Percentiles rank a stretch among this genome's conserved stretches.
Evolutionary conservation across 1,139 yeast species (phyloP).

Genomic region (Suhomyces ambrosiae): DNA sequence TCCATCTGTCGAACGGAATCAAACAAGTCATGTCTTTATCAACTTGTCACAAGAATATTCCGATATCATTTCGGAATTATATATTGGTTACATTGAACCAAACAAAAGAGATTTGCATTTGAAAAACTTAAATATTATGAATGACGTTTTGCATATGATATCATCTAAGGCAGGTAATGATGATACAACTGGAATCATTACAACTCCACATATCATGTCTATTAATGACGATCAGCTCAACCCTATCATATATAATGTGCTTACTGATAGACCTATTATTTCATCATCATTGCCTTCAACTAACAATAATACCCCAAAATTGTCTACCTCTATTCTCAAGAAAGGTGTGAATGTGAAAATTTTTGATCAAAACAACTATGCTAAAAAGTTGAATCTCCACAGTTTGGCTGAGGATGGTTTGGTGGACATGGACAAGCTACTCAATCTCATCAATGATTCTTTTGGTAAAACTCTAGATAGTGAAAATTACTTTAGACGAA

Average conservation of each 20-base stretch:
- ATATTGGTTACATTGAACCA: conserved; percentile 53
- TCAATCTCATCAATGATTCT: conserved; percentile 71
- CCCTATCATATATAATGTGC: conserved; percentile 83
- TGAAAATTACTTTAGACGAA: conserved; percentile 63
- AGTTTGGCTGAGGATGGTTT: conserved; percentile 49
- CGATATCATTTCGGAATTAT: conserved; percentile 63
- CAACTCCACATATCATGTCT: conserved; percentile 48
- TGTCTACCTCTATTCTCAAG: conserved; percentile 78
- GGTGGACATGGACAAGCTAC: conserved; percentile 59
- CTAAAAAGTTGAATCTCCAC: conserved; percentile 40
- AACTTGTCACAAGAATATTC: conserved; percentile 82
- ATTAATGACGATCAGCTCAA: conserved; percentile 54
- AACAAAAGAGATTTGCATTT: conserved; percentile 52
- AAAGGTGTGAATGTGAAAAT: conserved; percentile 71
- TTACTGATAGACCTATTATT: conserved; percentile 90
- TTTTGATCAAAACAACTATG: conserved; percentile 37
- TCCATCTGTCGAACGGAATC: conserved; percentile 80
- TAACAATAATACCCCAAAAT: conserved; percentile 60
- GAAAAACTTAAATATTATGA: conserved; percentile 56
- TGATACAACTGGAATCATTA: conserved; percentile 48
- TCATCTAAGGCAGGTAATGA: conserved; percentile 37
- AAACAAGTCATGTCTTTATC: conserved; percentile 84
- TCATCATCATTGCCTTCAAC: conserved; percentile 88
- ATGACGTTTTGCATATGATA: conserved; percentile 37
- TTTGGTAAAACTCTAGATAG: conserved; percentile 70